Conservation (phyloP, 371 early-diverging fungal genomes). For the Syncephalastrum monosporum region DNA sequence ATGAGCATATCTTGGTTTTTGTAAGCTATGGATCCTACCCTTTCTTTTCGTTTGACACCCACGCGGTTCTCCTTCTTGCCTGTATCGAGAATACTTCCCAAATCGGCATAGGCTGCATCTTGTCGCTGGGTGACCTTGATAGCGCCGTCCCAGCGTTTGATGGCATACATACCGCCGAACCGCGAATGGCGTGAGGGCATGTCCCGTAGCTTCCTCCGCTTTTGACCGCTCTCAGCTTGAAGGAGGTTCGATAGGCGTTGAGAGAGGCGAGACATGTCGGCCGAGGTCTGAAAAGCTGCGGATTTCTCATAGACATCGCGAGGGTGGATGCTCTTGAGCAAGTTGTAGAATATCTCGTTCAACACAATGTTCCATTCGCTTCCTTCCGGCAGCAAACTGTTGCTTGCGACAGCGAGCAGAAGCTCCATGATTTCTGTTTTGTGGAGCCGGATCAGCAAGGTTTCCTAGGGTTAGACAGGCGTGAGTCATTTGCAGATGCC, state of each 20-base stretch:
- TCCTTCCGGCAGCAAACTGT: conserved; percentile 47
- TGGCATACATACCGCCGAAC: conserved; percentile 59
- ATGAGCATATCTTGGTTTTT: too few species aligned
- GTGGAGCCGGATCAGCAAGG: conserved; percentile 47
- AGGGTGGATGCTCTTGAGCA: conserved; percentile 53
- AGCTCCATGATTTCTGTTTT: conserved; percentile 58
- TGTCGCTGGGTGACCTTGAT: conserved; percentile 37
- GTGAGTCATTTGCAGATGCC: background rate
- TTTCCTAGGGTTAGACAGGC: conserved; percentile 40
- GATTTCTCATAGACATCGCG: conserved; percentile 34
- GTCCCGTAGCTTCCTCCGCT: conserved; percentile 15
- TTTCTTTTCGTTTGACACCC: conserved; percentile 34
- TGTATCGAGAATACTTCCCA: conserved; percentile 41
- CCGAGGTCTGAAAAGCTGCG: too few species aligned
- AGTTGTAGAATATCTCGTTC: conserved; percentile 62
- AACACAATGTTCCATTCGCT: conserved; percentile 66
- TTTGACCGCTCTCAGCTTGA: conserved; percentile 25
- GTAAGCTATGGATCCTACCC: conserved; percentile 6
- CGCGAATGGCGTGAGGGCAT: conserved; percentile 51
- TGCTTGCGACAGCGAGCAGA: conserved; percentile 61
- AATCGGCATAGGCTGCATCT: conserved; percentile 41
- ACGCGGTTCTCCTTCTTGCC: conserved; percentile 37
- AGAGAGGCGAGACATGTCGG: conserved; percentile 4
- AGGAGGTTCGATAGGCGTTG: conserved; percentile 24
- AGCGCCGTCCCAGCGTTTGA: conserved; percentile 48